A percentile compares a stretch with the other conserved stretches of the same genome.
These are phyloP conservation scores for Amanita rimosa DNA, from an alignment of 768 basidiomycete genomes.

Conservation along the genomic window DNA sequence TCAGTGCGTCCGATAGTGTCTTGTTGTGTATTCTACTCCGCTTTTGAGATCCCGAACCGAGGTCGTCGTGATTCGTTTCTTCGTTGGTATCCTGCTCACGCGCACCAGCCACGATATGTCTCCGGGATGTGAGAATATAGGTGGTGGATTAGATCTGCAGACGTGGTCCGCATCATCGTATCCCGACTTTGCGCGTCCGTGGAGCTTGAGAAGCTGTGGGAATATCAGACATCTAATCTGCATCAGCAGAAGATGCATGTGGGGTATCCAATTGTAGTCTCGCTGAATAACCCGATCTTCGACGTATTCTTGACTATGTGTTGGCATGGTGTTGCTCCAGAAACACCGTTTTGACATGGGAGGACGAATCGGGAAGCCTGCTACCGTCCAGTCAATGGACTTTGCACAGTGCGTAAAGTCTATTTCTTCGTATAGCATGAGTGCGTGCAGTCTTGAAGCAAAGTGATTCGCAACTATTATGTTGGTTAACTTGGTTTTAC, in stretches of 20 bases:
- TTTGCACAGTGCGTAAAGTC: too few relatives aligned
- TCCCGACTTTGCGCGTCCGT: conserved; percentile 47
- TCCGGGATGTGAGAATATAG: conserved; percentile 71
- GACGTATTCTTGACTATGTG: conserved; percentile 53
- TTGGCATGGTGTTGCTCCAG: conserved; percentile 64
- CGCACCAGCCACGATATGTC: too few relatives aligned
- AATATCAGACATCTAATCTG: background rate
- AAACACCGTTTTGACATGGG: conserved; percentile 49
- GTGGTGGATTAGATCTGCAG: conserved; percentile 75
- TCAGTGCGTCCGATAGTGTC: conserved; percentile 67
- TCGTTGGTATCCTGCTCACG: conserved; percentile 40
- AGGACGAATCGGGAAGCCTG: conserved; percentile 28
- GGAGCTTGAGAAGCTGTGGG: conserved; percentile 58
- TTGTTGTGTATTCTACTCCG: conserved; percentile 62
- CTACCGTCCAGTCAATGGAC: too few relatives aligned
- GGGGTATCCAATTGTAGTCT: conserved; percentile 45
- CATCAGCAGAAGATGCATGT: conserved; percentile 23
- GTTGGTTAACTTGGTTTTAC: too few relatives aligned
- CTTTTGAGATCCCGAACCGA: conserved; percentile 19
- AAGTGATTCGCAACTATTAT: too few relatives aligned
- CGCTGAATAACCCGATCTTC: conserved; percentile 65
- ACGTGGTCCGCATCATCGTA: conserved; percentile 37
- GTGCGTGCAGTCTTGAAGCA: too few relatives aligned
- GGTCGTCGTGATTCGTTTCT: conserved; percentile 20
- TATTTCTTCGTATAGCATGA: too few relatives aligned